Conservation (phyloP, 1,139 yeast species). For the Suhomyces kunorum region DNA sequence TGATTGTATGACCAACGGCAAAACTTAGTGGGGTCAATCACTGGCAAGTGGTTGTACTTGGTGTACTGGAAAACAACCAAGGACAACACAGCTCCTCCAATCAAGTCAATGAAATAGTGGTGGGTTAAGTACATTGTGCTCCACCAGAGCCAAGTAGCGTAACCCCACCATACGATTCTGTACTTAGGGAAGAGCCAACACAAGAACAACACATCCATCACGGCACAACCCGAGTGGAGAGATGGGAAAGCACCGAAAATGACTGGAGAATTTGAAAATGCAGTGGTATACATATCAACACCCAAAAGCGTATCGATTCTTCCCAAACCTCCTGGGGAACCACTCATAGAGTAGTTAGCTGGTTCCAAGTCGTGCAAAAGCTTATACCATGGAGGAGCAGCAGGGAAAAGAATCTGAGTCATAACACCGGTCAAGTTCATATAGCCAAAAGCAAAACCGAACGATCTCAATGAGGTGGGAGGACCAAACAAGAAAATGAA, state of each 20-base stretch:
- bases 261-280: conserved; percentile 85
- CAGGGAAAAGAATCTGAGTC: conserved; percentile 81
- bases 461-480: conserved; percentile 82
- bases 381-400: conserved; percentile 99
- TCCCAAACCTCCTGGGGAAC: conserved; percentile 95
- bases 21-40: conserved; percentile 57
- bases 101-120: conserved; percentile 89
- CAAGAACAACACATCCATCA: conserved; percentile 87
- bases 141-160: conserved; percentile 97
- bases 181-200: conserved; percentile 76
- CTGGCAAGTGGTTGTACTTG: conserved; percentile 74
- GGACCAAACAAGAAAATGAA: conserved; percentile 86
- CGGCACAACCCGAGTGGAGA: conserved; percentile 89
- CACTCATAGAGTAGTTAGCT: conserved; percentile 89
- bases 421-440: conserved; percentile 86
- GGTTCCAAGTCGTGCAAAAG: conserved; percentile 81
- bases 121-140: conserved; percentile 95
- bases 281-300: conserved; percentile 80
- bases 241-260: conserved; percentile 99
- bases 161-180: conserved; percentile 63
- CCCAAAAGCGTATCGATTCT: conserved; percentile 84
- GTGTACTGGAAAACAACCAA: conserved; percentile 71
- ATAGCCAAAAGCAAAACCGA: conserved; percentile 96
- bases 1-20: conserved; percentile 82
- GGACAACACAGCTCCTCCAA: conserved; percentile 84